A percentile compares a stretch with the other conserved stretches of the same genome.
phyloP scores from a whole-genome alignment of 352 stramenopile species.

The Phytopythium vexans region DNA sequence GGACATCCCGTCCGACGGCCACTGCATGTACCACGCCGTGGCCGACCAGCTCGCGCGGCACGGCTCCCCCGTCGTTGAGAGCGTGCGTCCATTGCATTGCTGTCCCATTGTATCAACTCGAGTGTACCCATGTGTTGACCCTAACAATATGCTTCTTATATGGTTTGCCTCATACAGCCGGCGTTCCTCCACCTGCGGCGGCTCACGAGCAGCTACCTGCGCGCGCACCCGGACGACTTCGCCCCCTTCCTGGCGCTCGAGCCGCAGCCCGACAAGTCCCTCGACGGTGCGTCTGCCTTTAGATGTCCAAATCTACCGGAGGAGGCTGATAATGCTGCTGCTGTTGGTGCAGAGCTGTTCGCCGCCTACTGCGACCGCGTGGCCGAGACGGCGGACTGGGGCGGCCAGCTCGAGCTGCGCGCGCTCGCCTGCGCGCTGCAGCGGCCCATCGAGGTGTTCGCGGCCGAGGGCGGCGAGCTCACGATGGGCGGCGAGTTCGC shows the following conservation, averaged over 20 bases:
- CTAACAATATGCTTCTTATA: not conserved
- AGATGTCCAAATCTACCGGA: not conserved
- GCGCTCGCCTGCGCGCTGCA: slow-evolving; percentile 87
- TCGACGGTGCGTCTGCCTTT: slow-evolving; percentile 15
- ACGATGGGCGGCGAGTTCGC: slow-evolving; percentile 87
- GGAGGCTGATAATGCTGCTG: too few relatives aligned
- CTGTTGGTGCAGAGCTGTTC: slow-evolving; percentile 54
- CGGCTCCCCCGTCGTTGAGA: slow-evolving; percentile 14
- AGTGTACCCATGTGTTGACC: not conserved
- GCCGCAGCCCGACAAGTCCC: slow-evolving; percentile 30
- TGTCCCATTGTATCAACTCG: not conserved
- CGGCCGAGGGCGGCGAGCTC: slow-evolving; percentile 81
- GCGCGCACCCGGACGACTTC: slow-evolving; percentile 87
- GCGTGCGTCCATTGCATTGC: slow-evolving; percentile 3
- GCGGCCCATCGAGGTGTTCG: slow-evolving; percentile 92
- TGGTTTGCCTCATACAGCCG: slow-evolving; percentile 16
- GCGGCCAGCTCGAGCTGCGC: slow-evolving; percentile 95
- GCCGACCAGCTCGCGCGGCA: slow-evolving; percentile 87
- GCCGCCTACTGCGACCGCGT: slow-evolving; percentile 92
- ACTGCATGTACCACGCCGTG: slow-evolving; percentile 98
- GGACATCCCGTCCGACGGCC: slow-evolving; percentile 94
- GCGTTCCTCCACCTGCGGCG: slow-evolving; percentile 68
- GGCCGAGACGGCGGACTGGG: slow-evolving; percentile 92
- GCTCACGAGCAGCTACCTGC: slow-evolving; percentile 79
- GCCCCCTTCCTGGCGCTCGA: slow-evolving; percentile 87